Base-by-base conservation (phyloP, 2,329 filamentous ascomycete species). In the Hypoxylon sp. region DNA sequence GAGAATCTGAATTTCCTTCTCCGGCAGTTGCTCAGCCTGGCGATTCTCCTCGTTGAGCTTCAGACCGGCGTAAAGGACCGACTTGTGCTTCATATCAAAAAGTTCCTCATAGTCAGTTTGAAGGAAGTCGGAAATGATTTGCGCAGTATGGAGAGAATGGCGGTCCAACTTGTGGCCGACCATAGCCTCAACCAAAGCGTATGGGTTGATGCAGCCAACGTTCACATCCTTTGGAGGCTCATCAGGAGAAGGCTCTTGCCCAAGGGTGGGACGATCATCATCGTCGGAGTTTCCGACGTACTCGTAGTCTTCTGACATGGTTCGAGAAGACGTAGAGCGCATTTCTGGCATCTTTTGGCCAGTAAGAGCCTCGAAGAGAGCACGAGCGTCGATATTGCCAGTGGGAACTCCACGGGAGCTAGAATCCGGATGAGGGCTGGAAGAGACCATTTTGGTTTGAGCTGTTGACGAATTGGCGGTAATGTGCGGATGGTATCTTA, bases 61-160 rank as follows among this genome's bases (percentile, higher is more conserved):
- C 38, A 82, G 75, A 17, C 82, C 82, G 2, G 81, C 80, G 56
- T 77, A 83, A 14, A 84, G 77, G 21, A 82, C 76, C 19, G 82
- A 83, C 56, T 73, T 58, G 70, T 82, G 79, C 70, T 79, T 81
- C 78, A 83, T 74, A 73, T 83, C 82, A 55, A 84, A 84, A 46
- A 83, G 80, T 74, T 84, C 82, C 51, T 83, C 79, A 60, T 84
- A 84, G 72, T 83, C 81, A 17, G 81, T 83, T 75, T 83, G 81
- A 23, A 84, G 77, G 30, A 82, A 78, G 53, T 80, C 80, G 50
- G 80, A 77, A 28, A 84, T 69, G 61, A 84, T 77, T 13, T 74
- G 71, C 21, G 77, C 74, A 0, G 78, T 73, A 19, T 73, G 73
- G 19, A 78, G 72, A 28, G 79, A 80, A 49, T 72, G 67, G n/a